Evolutionary conservation across 257 asterid genomes (phyloP).

Genomic region (Nicotiana paniculata): DNA sequence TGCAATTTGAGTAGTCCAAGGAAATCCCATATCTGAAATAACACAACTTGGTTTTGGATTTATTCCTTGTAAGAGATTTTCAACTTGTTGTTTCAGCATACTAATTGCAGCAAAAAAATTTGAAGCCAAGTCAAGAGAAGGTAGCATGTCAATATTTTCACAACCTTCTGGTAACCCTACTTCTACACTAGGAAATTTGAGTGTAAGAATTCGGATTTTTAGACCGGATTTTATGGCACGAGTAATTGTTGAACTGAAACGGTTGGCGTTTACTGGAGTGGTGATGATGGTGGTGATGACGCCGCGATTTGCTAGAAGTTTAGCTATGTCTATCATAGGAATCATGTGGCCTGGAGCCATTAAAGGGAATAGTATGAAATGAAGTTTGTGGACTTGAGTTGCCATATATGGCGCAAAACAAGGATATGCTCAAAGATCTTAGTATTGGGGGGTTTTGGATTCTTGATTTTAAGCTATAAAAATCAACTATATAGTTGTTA

Average conservation of each 20-base stretch:
- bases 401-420: background rate
- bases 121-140: conserved; percentile 10
- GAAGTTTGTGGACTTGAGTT: conserved; percentile 9
- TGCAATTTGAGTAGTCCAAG: conserved; percentile 41
- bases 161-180: conserved; percentile 44
- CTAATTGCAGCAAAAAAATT: conserved; percentile 29
- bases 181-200: conserved; percentile 35
- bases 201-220: conserved; percentile 20
- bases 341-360: conserved; percentile 50
- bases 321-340: conserved; percentile 47
- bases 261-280: conserved; percentile 33
- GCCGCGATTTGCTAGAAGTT: conserved; percentile 25
- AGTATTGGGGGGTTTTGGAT: background rate
- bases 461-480: background rate
- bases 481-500: too few relatives aligned
- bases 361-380: conserved; percentile 35
- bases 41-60: conserved; percentile 36
- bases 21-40: conserved; percentile 36
- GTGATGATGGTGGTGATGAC: conserved; percentile 30
- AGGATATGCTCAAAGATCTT: background rate
- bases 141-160: conserved; percentile 40
- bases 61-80: conserved; percentile 18
- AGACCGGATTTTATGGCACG: conserved; percentile 24
- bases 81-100: conserved; percentile 29
- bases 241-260: conserved; percentile 21